These are phyloP conservation scores for Mercurialis annua DNA, from an alignment of 345 rosid genomes.

Conservation along the genomic window DNA sequence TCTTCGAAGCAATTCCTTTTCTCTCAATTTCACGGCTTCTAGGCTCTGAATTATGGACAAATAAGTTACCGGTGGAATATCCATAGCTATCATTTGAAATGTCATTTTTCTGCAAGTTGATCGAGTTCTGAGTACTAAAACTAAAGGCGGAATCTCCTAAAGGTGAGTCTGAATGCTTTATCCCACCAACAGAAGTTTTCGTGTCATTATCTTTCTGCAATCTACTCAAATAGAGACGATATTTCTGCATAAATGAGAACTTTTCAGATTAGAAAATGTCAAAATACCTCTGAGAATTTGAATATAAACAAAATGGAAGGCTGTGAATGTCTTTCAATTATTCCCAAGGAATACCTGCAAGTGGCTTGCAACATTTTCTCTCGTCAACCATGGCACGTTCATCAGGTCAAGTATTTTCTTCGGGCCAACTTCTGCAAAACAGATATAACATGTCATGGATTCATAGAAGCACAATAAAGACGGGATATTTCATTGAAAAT, in stretches of 20 bases:
- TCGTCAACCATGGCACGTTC: conserved; percentile 91
- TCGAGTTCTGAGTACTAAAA: conserved; percentile 40
- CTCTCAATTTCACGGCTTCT: conserved; percentile 42
- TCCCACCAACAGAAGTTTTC: conserved; percentile 42
- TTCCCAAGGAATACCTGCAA: conserved; percentile 55
- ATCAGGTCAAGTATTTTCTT: conserved; percentile 93
- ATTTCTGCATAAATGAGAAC: conserved; percentile 57
- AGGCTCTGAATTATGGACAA: conserved; percentile 35
- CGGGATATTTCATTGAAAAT: conserved; percentile 26
- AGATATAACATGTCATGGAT: conserved; percentile 32
- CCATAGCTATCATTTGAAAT: conserved; percentile 30
- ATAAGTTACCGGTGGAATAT: conserved; percentile 38
- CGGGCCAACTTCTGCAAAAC: conserved; percentile 91
- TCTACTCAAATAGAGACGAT: conserved; percentile 87
- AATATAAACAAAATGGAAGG: not conserved
- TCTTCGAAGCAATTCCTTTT: conserved; percentile 37
- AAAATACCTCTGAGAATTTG: not conserved
- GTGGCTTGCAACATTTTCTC: conserved; percentile 97
- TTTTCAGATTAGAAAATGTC: conserved; percentile 12
- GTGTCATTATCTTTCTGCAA: conserved; percentile 65
- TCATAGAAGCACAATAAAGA: conserved; percentile 22
- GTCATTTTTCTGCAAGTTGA: conserved; percentile 36
- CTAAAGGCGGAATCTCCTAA: conserved; percentile 39
- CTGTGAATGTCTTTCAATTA: not conserved
- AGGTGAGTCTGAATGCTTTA: conserved; percentile 54